Evolutionary conservation across 495 filamentous ascomycete species (phyloP).

Genomic region (Glutinoglossum americanum): DNA sequence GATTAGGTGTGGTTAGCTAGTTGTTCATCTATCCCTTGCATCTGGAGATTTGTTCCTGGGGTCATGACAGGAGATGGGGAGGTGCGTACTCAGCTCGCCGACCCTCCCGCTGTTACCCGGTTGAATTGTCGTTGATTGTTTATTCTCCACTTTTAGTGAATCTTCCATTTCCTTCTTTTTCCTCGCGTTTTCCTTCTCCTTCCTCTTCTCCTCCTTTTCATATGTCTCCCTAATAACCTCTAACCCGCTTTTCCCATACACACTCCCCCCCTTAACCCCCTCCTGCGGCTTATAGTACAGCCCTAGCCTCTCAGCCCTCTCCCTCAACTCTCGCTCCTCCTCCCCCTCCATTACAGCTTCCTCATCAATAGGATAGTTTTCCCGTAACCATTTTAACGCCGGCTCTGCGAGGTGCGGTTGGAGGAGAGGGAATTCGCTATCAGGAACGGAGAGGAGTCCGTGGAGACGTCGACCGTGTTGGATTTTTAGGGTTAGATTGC

Average conservation of each 20-base stretch:
- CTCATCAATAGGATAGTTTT: constrained; percentile 51
- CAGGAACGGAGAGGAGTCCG: constrained; percentile 18
- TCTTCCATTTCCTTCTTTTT: constrained; percentile 13
- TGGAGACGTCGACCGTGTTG: constrained; percentile 54
- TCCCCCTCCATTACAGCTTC: constrained; percentile 37
- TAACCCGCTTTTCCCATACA: constrained; percentile 22
- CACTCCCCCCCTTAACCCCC: not conserved
- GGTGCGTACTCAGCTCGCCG: not conserved
- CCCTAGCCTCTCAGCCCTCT: constrained; percentile 22
- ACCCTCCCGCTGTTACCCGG: not conserved
- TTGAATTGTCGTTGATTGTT: not conserved
- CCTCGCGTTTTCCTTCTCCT: constrained; percentile 23
- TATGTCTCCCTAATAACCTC: constrained; percentile 24
- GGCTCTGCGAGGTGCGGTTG: constrained; percentile 13
- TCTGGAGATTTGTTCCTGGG: too few species aligned
- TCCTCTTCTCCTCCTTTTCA: constrained; percentile 20
- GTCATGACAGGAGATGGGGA: too few species aligned
- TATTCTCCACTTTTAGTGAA: not conserved
- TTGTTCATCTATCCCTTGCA: not conserved
- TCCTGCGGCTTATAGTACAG: constrained; percentile 29
- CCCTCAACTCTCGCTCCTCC: constrained; percentile 22
- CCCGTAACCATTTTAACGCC: constrained; percentile 48
- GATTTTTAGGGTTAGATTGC: constrained; percentile 42
- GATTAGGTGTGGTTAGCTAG: not conserved
- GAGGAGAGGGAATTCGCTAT: not conserved